Base-by-base conservation (phyloP, 2,329 filamentous ascomycete genomes). In the Magnaporthales sp. region DNA sequence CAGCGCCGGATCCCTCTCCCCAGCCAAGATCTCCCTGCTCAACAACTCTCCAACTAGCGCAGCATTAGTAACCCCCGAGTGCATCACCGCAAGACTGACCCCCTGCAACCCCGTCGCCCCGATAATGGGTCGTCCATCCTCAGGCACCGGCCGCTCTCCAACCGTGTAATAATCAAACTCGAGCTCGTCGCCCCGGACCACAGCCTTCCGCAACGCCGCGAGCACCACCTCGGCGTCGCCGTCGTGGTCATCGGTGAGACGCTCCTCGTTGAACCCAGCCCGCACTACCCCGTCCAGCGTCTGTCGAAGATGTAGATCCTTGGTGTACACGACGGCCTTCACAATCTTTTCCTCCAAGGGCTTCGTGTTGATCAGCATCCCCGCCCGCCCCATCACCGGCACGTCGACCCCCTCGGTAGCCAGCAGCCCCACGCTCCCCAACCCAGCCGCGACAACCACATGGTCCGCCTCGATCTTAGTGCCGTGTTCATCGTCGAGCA, bases 41-140 rank as follows among this genome's bases (percentile, higher is more conserved):
- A 73, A 27, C 22, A 73, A 46, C 61, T 74, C 65, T 3, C 73
- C 73, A 0, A 74, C 73, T 30, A 71, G 56, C 4, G 73, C 71
- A 1, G 72, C 70, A 61, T 73, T 67, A 1, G 72, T 74, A 3
- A 75, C 72, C 13, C 73, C 72, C 1, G 73, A 74, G 67, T 75
- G 74, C 74, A 75, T 75, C 1, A 75, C 73, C 0, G 74, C 74
- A 51, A 75, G 65, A 2, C 70, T 72, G 7, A 76, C 67, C 0
- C 74, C 74, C 1, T 72, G 65, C 29, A 70, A 24, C 1, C 74
- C 74, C 10, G 68, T 73, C 4, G 68, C 29, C 4, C 74, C 74
- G 1, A 75, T 69, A 22, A 75, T 74, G 2, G 74, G 74, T 30
- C 73, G 64, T 1, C 73, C 73, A 63, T 76, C 74, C 51, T 70